Base-by-base conservation (phyloP, 2,329 filamentous ascomycete species). In the Trichoderma atrobrunneum region DNA sequence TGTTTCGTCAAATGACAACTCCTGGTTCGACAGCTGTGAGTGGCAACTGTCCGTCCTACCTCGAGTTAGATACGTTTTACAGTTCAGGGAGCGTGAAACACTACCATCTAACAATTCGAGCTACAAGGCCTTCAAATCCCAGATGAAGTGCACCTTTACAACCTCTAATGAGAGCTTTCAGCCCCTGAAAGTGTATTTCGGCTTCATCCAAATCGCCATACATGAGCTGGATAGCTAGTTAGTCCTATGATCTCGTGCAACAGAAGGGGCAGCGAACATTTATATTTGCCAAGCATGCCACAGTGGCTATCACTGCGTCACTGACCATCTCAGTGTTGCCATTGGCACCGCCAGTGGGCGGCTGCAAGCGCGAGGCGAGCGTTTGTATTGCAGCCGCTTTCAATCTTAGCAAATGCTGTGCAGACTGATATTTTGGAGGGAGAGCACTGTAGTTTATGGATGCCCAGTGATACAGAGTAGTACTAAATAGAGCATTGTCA, bases 31-130 rank as follows among this genome's bases (percentile, higher is more conserved):
- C 24, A 65, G 12, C 12, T 65, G 62, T 54, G 62, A 30, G 28
- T 65, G 43, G n/a, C 62, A 65, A n/a, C 62, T 54, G 24, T 65
- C 62, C 12, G 62, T 65, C 62, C 62, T 65, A 65, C 10, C n/a
- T 34, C 12, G 16, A 54, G 30, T 24, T 65, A 24, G 43, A 18
- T 24, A 34, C 26, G 5, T 18, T n/a, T 32, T 54, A 21, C 39
- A 11, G 3, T 14, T 54, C 4, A 34, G n/a, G 16, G 5, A 16
- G n/a, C 43, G n/a, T 18, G 26, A 14, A 21, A 21, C 10, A 16
- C 34, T 65, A 65, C 62, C 62, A 65, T 65, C 62, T 34, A 54
- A 65, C 62, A 24, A 65, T 54, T 16, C 62, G 62, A 54, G 62
- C 18, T 7, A 28, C 39, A 16, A 65, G 43, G 0, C 62, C 62